These are phyloP conservation scores for Cinnamomum chago DNA, from an alignment of 164 flowering plant genomes.

Conservation along the genomic window DNA sequence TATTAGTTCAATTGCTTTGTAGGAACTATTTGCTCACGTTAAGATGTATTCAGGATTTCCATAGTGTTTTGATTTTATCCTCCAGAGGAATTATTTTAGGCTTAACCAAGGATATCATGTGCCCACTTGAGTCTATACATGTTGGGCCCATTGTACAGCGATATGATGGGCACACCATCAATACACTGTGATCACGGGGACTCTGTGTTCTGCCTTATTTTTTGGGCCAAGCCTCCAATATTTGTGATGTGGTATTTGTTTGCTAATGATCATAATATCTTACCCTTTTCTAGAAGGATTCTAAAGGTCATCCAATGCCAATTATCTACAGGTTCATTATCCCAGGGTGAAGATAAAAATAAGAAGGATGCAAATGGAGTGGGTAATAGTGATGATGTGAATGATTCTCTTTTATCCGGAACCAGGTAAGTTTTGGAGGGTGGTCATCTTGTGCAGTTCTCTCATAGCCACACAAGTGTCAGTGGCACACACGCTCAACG, in stretches of 20 bases:
- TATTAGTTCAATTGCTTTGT: too few species aligned
- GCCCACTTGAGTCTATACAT: too few species aligned
- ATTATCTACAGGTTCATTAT: constrained; percentile 22
- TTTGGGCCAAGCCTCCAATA: too few species aligned
- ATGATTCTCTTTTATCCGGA: constrained; percentile 31
- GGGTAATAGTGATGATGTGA: constrained; percentile 13
- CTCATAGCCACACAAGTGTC: neutral
- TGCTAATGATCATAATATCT: neutral
- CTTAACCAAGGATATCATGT: too few species aligned
- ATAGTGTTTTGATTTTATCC: too few species aligned
- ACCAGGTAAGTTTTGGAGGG: constrained; percentile 23
- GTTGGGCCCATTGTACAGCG: too few species aligned
- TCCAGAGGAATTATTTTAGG: too few species aligned
- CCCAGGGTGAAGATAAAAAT: constrained; percentile 1
- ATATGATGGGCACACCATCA: too few species aligned
- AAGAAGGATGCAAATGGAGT: neutral
- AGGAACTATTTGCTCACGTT: too few species aligned
- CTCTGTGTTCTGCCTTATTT: too few species aligned
- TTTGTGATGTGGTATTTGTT: neutral
- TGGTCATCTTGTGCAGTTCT: neutral
- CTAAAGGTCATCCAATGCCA: constrained; percentile 11
- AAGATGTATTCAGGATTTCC: too few species aligned
- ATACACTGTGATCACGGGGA: too few species aligned
- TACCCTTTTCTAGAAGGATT: neutral
- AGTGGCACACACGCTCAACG: neutral